Base-by-base conservation (phyloP, 768 basidiomycete genomes). In the Favolaschia claudopus region DNA sequence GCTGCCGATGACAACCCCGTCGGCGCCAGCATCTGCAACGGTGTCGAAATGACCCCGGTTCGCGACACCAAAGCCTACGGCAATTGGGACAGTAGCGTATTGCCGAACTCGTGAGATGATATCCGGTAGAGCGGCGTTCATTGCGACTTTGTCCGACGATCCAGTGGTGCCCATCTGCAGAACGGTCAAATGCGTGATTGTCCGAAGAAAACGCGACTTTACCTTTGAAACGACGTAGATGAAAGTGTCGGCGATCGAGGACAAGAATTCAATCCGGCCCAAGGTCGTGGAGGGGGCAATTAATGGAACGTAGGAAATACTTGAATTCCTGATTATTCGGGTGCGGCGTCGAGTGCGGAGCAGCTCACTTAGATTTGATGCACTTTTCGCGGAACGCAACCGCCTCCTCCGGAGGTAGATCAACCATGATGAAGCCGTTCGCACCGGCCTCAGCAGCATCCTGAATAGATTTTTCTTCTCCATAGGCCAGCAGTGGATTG, bases 191-290 rank as follows among this genome's bases (percentile, higher is more conserved):
- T 19, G 25, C 33, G 27, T 69, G 32, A 64, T 49, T 45, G 44
- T 22, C 36, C n/a, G 22, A 25, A 46, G 25, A 24, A n/a, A 39
- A 47, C 22, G 24, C 76, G 34, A 67, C 9, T 27, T 27, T 37
- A 92, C 95, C 81, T 94, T 96, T 44, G 96, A 97, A n/a, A 98
- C 96, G 43, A 99, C 88, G 72, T 99, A 99, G 62, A 99, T 94
- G 81, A 99, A 99, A 3, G 90, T 89, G 73, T 99, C 97, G 17
- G 97, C 96, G 66, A 99, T 98, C 8, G 89, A 87, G 2, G 93
- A 79, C 36, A 99, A 83, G 77, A 97, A 97, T 66, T 91, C 87
- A 70, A 99, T 93, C 36, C 97, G 91, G 48, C 86, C 79, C 40
- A 92, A 79, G 28, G 90, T 89, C 1, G 97, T 99, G 1, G 95